Evolutionary conservation across 2,329 filamentous ascomycete species (phyloP), one percentile per base, ranked within the genome.

Genomic region (Calonectria pseudoturangicola): DNA sequence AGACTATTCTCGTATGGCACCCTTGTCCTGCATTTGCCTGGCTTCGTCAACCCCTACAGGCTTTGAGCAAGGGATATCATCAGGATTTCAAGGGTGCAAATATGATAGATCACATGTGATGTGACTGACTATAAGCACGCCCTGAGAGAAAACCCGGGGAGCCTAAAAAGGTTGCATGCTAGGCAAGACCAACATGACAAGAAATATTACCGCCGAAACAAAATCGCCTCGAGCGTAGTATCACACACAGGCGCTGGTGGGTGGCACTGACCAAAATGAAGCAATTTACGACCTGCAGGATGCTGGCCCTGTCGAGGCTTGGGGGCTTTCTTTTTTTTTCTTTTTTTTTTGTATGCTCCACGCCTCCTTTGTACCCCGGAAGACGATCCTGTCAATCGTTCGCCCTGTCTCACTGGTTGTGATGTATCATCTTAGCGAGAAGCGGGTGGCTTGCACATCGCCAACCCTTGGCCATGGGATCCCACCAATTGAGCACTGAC

Each of bases 51-150:
- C 6, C 78, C 62, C 77, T 73, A n/a, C 74, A 66, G 54, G 54
- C 70, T 58, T 64, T 69, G 71, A 65, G 66, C 66, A 70, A 60
- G 64, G 74, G 63, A 77, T n/a, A n/a, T n/a, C 70, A 72, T 71
- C 70, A 71, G 67, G 71, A 43, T 36, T 33, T 25, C 51, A 68
- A 73, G 74, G 74, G 54, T 54, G 58, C 33, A 56, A 68, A 79
- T 73, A 50, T 79, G 77, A 79, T 48, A 74, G 51, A 70, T 79
- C 77, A 73, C 50, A 75, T 76, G 12, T n/a, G n/a, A n/a, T n/a
- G n/a, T n/a, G n/a, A n/a, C n/a, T 50, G 64, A 41, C 64, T 71
- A 71, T 15, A 60, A 64, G 65, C 73, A 68, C 60, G 16, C 65
- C 70, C 65, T 7, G 7, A 54, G n/a, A 58, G 54, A 50, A 7